These are phyloP conservation scores for Harringtonia lauricola DNA, from an alignment of 2,329 filamentous ascomycete genomes.

Conservation along the genomic window DNA sequence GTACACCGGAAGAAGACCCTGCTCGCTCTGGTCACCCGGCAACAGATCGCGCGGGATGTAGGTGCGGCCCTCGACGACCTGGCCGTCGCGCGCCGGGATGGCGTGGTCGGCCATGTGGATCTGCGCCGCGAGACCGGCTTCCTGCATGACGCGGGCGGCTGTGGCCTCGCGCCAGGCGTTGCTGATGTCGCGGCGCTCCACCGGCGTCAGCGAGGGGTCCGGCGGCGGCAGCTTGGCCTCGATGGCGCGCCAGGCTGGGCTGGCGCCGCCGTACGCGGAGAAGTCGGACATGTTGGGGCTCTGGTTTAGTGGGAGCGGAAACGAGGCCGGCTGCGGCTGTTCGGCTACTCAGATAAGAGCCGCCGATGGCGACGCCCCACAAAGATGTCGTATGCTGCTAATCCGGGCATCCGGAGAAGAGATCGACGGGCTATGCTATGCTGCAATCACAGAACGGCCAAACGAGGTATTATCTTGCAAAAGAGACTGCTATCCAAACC, in stretches of 20 bases:
- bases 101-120: slow-evolving; percentile 23
- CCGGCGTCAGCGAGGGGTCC: slow-evolving; percentile 12
- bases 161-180: slow-evolving; percentile 23
- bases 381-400: no score
- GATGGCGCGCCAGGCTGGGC: slow-evolving; percentile 31
- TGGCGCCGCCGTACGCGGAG: slow-evolving; percentile 27
- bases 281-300: slow-evolving; percentile 15
- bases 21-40: no score
- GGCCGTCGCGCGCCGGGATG: slow-evolving; percentile 11
- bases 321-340: no score
- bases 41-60: no score
- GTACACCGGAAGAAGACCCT: no score
- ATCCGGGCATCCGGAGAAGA: no score
- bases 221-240: slow-evolving; percentile 20
- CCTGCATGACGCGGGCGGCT: slow-evolving; percentile 19
- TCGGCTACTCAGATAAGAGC: no score
- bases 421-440: no score
- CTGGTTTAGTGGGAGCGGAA: neutral
- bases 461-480: no score
- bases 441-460: no score
- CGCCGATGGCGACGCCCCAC: no score
- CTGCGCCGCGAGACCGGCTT: slow-evolving; percentile 8
- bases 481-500: no score
- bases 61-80: slow-evolving; percentile 16
- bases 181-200: slow-evolving; percentile 14